A percentile compares a stretch with the other conserved stretches of the same genome.
phyloP scores from a whole-genome alignment of 108 stramenopile genomes.

The Cyclotella baltica region DNA sequence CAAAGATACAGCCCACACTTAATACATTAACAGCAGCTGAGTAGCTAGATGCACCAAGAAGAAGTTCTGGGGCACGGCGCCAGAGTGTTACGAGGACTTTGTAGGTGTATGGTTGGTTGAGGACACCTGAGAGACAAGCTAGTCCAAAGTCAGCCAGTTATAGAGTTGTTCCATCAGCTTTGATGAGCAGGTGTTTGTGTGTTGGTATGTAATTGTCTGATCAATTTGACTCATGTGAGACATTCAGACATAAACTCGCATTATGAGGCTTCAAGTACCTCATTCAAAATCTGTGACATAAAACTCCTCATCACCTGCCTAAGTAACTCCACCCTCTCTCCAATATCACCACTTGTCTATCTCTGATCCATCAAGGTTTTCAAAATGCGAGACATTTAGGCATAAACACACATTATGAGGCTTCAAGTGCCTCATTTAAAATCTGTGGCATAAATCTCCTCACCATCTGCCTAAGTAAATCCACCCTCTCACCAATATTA shows the following conservation, averaged over 20 bases:
- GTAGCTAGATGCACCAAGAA: slow-evolving; percentile 91
- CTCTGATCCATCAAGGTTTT: slow-evolving; percentile 87
- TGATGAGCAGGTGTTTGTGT: slow-evolving; percentile 65
- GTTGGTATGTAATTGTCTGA: slow-evolving; percentile 2
- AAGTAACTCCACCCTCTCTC: slow-evolving; percentile 77
- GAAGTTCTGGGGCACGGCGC: slow-evolving; percentile 98
- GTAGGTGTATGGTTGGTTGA: slow-evolving; percentile 85
- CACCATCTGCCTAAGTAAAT: slow-evolving; percentile 71
- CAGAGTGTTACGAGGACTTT: slow-evolving; percentile 98
- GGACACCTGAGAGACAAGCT: slow-evolving; percentile 89
- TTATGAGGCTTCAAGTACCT: slow-evolving; percentile 95
- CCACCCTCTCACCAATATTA: slow-evolving; percentile 76
- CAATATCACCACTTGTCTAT: slow-evolving; percentile 74
- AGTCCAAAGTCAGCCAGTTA: slow-evolving; percentile 98
- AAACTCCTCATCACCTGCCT: slow-evolving; percentile 70
- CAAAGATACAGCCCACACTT: slow-evolving; percentile 97
- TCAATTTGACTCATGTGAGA: neutral
- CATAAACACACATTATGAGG: no score
- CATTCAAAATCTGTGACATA: slow-evolving; percentile 90
- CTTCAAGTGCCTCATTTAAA: slow-evolving; percentile 86
- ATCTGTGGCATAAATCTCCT: slow-evolving; percentile 83
- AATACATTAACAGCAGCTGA: slow-evolving; percentile 94
- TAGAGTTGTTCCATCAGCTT: slow-evolving; percentile 78
- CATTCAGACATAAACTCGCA: slow-evolving; percentile 61
- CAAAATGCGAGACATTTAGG: no score